Evolutionary conservation across 2,329 filamentous ascomycete species (phyloP), one percentile per base, ranked within the genome.

Genomic region (Didymella pomorum): DNA sequence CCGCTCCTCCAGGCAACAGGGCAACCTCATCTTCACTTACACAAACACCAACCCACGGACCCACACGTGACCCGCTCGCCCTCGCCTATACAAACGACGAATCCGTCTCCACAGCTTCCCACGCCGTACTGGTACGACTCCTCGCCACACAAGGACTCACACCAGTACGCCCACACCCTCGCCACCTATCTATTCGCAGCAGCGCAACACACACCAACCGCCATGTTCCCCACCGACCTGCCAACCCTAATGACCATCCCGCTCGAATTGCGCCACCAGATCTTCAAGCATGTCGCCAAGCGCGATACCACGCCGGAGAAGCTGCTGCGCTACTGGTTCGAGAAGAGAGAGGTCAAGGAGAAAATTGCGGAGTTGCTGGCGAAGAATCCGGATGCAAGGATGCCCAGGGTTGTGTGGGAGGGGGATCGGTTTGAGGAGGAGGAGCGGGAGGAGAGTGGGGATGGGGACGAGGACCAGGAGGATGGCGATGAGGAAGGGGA

Each of bases 291-390:
- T 21, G 59, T 64, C 7, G 59, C 69, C 28, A 50, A 28, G 7
- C 63, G 69, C 43, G 47, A 64, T 6, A 28, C 51, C 6, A 53
- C 66, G 54, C 64, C 71, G 6, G 65, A 70, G 53, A 65, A 67
- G 54, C 50, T 76, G 11, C 61, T 77, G 21, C 67, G 68, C 41
- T 62, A 67, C 41, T 77, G 74, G 74, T 75, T 77, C 56, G 74
- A 76, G 65, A 75, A 68, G 66, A 63, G 65, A 44, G 74, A 76
- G 21, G 42, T 70, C 41, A 63, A 62, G 29, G 53, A 64, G 52
- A 43, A 58, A 8, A 58, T 67, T 6, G 68, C 65, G 14, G 29
- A 64, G 26, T 20, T 59, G 4, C 45, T 39, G 10, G 54, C 55
- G 18, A 18, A 54, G 43, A 43, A 69, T 44, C 64, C 69, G 6